These are phyloP conservation scores for Hibiscus syriacus DNA, from an alignment of 345 rosid species.

Conservation along the genomic window DNA sequence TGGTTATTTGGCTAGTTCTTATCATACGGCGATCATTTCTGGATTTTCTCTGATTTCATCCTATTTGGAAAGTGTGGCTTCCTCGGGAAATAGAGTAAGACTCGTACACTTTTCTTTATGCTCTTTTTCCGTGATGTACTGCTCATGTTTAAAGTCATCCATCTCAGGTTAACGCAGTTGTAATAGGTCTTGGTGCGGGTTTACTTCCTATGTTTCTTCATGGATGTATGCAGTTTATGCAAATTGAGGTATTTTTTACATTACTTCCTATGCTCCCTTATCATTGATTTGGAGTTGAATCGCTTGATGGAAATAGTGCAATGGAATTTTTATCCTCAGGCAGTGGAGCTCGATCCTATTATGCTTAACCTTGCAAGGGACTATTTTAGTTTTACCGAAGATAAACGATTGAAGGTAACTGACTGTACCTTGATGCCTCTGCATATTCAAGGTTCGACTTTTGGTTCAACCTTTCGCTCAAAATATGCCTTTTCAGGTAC, in stretches of 20 bases:
- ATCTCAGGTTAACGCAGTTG: constrained; percentile 71
- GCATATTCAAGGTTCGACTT: not conserved
- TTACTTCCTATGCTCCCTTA: not conserved
- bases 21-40: constrained; percentile 82
- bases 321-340: constrained; percentile 18
- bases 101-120: not conserved
- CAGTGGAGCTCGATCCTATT: constrained; percentile 76
- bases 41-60: too few species aligned
- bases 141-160: constrained; percentile 1
- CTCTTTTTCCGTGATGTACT: not conserved
- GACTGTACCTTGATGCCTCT: not conserved
- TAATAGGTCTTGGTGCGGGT: constrained; percentile 96
- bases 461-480: not conserved
- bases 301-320: constrained; percentile 1
- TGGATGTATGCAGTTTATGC: constrained; percentile 48
- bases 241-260: constrained; percentile 51
- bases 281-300: constrained; percentile 4
- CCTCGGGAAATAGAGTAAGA: constrained; percentile 47
- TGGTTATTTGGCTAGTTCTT: constrained; percentile 81
- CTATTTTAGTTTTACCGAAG: constrained; percentile 61
- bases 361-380: constrained; percentile 55
- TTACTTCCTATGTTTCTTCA: constrained; percentile 94
- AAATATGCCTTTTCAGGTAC: too few species aligned
- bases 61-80: constrained; percentile 40
- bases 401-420: constrained; percentile 55